Conservation (phyloP, 78 protist genomes). For the Emiliania huxleyi region DNA sequence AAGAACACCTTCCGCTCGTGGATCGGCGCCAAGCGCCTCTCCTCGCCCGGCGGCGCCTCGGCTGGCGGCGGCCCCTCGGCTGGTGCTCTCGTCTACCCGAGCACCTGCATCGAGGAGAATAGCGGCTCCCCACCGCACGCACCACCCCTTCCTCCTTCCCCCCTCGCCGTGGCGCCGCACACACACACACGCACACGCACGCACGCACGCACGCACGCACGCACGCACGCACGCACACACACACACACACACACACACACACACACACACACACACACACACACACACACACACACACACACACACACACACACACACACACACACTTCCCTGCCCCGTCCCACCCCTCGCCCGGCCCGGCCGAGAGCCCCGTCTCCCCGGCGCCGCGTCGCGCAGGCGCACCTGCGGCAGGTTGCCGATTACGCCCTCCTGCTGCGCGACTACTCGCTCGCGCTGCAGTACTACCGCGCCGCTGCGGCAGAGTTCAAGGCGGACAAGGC, state of each 20-base stretch:
- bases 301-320: too few species aligned
- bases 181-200: too few species aligned
- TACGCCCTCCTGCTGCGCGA: constrained; percentile 43
- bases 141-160: not conserved
- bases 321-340: too few species aligned
- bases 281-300: too few species aligned
- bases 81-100: not conserved
- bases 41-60: not conserved
- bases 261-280: too few species aligned
- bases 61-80: not conserved
- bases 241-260: too few species aligned
- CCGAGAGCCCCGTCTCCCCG: not conserved
- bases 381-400: not conserved
- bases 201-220: too few species aligned
- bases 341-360: not conserved
- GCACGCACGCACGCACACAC: too few species aligned
- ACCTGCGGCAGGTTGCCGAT: constrained; percentile 32
- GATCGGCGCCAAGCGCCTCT: not conserved
- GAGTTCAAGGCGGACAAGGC: constrained; percentile 40
- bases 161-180: too few species aligned
- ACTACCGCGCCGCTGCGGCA: not conserved
- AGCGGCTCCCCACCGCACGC: too few species aligned
- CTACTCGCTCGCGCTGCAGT: constrained; percentile 17
- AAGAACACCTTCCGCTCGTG: not conserved
- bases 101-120: not conserved